Evolutionary conservation across 257 asterid genomes (phyloP).

Genomic region (Nicotiana tomentosiformis): DNA sequence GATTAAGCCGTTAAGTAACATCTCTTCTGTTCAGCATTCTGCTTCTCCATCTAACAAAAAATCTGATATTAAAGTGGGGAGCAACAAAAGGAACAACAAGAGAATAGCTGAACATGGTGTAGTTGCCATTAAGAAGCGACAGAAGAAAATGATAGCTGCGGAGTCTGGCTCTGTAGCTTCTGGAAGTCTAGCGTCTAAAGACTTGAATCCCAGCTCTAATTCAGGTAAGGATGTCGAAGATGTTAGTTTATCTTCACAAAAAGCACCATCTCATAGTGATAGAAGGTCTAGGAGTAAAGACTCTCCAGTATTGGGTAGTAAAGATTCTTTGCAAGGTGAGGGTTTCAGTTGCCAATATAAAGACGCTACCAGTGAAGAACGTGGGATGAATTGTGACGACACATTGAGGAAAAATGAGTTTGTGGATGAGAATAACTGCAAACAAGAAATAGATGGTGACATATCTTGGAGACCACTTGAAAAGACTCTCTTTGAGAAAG

Average conservation of each 20-base stretch:
- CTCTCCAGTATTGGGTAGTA: slow-evolving; percentile 30
- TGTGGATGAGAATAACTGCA: slow-evolving; percentile 41
- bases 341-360: slow-evolving; percentile 43
- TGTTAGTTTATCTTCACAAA: slow-evolving; percentile 29
- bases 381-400: slow-evolving; percentile 30
- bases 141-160: slow-evolving; percentile 46
- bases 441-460: slow-evolving; percentile 40
- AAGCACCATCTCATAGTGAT: slow-evolving; percentile 39
- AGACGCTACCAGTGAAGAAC: slow-evolving; percentile 40
- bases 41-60: slow-evolving; percentile 39
- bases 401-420: slow-evolving; percentile 45
- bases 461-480: slow-evolving; percentile 80
- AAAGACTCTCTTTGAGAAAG: slow-evolving; percentile 83
- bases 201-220: slow-evolving; percentile 31
- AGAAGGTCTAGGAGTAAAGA: slow-evolving; percentile 54
- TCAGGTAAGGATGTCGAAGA: slow-evolving; percentile 23
- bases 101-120: slow-evolving; percentile 62
- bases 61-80: slow-evolving; percentile 38
- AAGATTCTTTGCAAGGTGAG: slow-evolving; percentile 41
- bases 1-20: slow-evolving; percentile 39
- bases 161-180: slow-evolving; percentile 51
- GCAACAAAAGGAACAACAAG: slow-evolving; percentile 68
- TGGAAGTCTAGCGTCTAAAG: slow-evolving; percentile 40
- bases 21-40: slow-evolving; percentile 17
- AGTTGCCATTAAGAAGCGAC: slow-evolving; percentile 58